Evolutionary conservation across 257 asterid species (phyloP).

Genomic region (Nicotiana undulata): DNA sequence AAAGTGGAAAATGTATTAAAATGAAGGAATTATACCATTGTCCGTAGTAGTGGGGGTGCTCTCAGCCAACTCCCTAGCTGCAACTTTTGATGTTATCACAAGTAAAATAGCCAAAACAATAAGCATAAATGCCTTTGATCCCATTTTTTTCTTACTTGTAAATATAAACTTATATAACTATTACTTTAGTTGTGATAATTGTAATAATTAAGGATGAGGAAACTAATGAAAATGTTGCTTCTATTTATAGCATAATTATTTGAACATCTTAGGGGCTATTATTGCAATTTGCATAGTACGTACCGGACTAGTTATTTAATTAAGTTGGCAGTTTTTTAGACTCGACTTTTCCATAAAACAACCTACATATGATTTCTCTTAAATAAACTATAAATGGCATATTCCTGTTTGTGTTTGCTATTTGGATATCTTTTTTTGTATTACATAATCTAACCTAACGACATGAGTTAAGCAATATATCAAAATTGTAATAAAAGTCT

Average conservation of each 20-base stretch:
- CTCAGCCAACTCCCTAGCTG: conserved; percentile 15
- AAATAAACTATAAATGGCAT: not conserved
- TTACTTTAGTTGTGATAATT: not conserved
- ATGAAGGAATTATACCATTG: not conserved
- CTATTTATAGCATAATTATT: not conserved
- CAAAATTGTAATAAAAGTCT: not conserved
- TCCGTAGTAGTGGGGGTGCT: not conserved
- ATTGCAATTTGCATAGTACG: not conserved
- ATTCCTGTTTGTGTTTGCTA: not conserved
- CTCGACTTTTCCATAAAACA: not conserved
- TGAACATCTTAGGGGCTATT: not conserved
- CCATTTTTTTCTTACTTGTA: conserved; percentile 6
- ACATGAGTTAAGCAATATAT: not conserved
- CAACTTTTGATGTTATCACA: conserved; percentile 9
- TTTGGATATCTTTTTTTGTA: not conserved
- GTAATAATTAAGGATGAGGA: not conserved
- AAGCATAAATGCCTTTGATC: conserved; percentile 2
- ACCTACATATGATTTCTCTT: not conserved
- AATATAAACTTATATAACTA: not conserved
- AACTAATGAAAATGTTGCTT: not conserved
- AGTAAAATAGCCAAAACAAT: conserved; percentile 4
- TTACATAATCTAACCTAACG: not conserved
- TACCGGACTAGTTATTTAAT: not conserved
- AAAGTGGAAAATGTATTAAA: not conserved
- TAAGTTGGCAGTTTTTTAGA: not conserved